phyloP scores from a whole-genome alignment of 1,284 basidiomycete species.

The Schizophyllum commune region DNA sequence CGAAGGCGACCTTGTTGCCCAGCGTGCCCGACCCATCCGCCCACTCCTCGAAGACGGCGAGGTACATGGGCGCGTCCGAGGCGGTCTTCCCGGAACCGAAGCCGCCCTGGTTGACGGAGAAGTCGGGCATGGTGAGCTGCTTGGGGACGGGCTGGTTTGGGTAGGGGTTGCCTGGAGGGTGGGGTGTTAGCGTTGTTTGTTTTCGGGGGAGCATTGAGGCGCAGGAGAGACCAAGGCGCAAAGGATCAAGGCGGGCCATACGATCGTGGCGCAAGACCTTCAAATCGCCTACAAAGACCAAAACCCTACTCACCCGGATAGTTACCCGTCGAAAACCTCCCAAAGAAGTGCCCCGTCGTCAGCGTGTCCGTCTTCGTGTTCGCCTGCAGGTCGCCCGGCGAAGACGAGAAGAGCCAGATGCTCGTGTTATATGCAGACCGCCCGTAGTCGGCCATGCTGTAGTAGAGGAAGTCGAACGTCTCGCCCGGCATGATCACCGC shows the following conservation, averaged over 20 bases:
- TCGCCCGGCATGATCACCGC: slow-evolving; percentile 22
- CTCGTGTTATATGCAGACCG: slow-evolving; percentile 34
- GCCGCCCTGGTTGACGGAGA: slow-evolving; percentile 9
- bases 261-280: not conserved
- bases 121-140: slow-evolving; percentile 13
- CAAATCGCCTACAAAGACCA: no score
- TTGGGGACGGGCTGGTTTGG: slow-evolving; percentile 9
- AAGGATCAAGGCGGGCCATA: not conserved
- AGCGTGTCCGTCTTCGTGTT: slow-evolving; percentile 13
- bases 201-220: not conserved
- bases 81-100: slow-evolving; percentile 8
- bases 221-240: no score
- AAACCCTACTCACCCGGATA: slow-evolving; percentile 35
- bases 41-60: slow-evolving; percentile 15
- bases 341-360: slow-evolving; percentile 33
- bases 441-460: slow-evolving; percentile 34
- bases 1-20: not conserved
- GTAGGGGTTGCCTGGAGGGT: slow-evolving; percentile 8
- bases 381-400: slow-evolving; percentile 7
- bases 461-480: slow-evolving; percentile 29
- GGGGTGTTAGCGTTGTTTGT: not conserved
- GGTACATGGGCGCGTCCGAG: slow-evolving; percentile 9
- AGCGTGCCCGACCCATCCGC: slow-evolving; percentile 2
- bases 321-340: slow-evolving; percentile 32
- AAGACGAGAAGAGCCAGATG: slow-evolving; percentile 31